phyloP scores from a whole-genome alignment of 805 yeast species.

The Candida ovalis region DNA sequence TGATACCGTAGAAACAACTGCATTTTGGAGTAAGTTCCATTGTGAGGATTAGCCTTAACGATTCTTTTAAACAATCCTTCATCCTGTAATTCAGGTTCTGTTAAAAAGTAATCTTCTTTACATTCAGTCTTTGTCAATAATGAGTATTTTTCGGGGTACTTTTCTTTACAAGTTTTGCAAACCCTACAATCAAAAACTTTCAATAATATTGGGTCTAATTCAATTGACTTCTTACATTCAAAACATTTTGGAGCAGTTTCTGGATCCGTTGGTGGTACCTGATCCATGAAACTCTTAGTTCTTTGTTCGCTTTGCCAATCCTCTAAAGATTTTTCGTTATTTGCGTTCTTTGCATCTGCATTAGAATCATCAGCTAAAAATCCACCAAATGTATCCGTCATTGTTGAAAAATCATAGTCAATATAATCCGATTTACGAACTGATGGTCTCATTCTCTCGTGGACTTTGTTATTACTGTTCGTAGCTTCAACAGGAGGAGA shows the following conservation, averaged over 20 bases:
- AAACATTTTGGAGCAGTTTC: conserved; percentile 74
- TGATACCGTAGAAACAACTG: conserved; percentile 86
- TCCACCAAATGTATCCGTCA: conserved; percentile 88
- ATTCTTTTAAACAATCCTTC: conserved; percentile 61
- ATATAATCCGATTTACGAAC: conserved; percentile 65
- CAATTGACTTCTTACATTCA: conserved; percentile 72
- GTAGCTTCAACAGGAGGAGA: neutral
- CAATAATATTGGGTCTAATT: conserved; percentile 68
- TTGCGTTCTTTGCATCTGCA: conserved; percentile 18
- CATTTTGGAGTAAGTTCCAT: conserved; percentile 85
- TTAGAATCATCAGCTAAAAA: conserved; percentile 47
- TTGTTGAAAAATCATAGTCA: conserved; percentile 85
- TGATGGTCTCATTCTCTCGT: conserved; percentile 37
- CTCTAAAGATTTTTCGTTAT: conserved; percentile 39
- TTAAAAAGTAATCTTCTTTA: conserved; percentile 82
- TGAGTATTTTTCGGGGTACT: conserved; percentile 82
- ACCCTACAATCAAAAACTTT: conserved; percentile 72
- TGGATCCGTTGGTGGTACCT: conserved; percentile 70
- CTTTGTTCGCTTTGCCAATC: conserved; percentile 55
- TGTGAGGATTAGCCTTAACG: conserved; percentile 93
- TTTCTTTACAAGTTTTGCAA: conserved; percentile 72
- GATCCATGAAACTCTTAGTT: conserved; percentile 41
- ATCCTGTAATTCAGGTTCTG: conserved; percentile 90
- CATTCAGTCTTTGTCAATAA: conserved; percentile 94
- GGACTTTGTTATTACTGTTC: neutral